Base-by-base conservation (phyloP, 139 green algal genomes). In the Eudorina sp. region DNA sequence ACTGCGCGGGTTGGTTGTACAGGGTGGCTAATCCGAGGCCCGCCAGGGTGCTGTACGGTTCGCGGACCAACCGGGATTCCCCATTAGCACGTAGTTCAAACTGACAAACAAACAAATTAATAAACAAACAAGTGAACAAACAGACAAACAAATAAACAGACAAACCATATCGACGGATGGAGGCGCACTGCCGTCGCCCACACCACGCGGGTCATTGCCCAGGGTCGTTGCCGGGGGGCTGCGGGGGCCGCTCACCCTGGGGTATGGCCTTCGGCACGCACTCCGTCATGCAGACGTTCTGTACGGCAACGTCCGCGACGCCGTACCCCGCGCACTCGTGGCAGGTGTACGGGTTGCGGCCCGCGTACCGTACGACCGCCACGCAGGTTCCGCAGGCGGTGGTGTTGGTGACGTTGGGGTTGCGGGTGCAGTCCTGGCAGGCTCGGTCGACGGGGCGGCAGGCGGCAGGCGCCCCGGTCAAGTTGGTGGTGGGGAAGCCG, bases 261-360 rank as follows among this genome's bases (percentile, higher is more conserved):
- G 40, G 40, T 27, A 41, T 25, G 7, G 62, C 31, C 7, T 55
- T 6, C 70, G 70, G 70, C 70, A 79, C 70, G 38, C 70, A 79
- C 41, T 79, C 40, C 70, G 70, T 29, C 40, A 58, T 16, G 36
- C 70, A 79, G 41, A 79, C 25, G 70, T 55, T 4, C 43, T 79
- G 70, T 43, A 79, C 43, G 70, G 23, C 70, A 36, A 1, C 6
- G 14, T 79, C 70, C 40, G 58, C 6, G 40, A 14, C 23, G 70
- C 70, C 70, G 70, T 79, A 79, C 14, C 34, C 34, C 2, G 16
- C 70, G 70, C 70, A 79, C 70, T 79, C 70, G 43, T 58, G 70
- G 70, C 70, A 79, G 29, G 16, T 13, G 38, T 79, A 79, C 40
- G 70, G 70, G 27, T 79, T 55, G 41, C 23, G 23, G 2, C 70